Percentiles rank a stretch among this genome's conserved stretches.
Evolutionary conservation across 768 basidiomycete species (phyloP).

Genomic region (Daedaleopsis sinensis): DNA sequence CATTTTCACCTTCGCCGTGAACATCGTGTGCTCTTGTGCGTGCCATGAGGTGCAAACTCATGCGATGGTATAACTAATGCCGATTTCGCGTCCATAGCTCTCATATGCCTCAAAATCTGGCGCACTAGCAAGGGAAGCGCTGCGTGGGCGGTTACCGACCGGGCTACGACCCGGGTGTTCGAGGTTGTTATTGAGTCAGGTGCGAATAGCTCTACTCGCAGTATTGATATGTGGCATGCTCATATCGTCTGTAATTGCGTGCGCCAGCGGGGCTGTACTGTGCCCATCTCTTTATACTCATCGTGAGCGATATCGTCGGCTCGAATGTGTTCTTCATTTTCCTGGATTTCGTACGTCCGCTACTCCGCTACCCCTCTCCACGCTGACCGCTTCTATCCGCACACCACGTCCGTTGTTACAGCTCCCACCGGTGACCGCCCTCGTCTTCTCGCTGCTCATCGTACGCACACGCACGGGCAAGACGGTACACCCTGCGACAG

Average conservation of each 20-base stretch:
- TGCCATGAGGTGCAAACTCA: not conserved
- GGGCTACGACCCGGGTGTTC: not conserved
- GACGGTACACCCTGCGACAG: not conserved
- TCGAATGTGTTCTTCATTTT: slow-evolving; percentile 12
- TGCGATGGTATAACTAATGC: not conserved
- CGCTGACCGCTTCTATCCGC: too few relatives aligned
- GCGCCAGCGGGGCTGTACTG: slow-evolving; percentile 4
- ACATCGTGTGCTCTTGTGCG: slow-evolving; percentile 4
- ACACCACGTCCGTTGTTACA: not conserved
- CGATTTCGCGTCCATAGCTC: not conserved
- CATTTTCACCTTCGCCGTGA: slow-evolving; percentile 6
- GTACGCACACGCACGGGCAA: not conserved
- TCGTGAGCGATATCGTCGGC: slow-evolving; percentile 3
- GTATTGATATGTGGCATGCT: too few relatives aligned
- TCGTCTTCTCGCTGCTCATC: slow-evolving; percentile 9
- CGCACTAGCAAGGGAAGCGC: not conserved
- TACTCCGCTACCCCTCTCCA: too few relatives aligned
- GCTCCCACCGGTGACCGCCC: slow-evolving; percentile 3
- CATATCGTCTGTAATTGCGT: not conserved
- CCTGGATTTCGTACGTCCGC: slow-evolving; percentile 3
- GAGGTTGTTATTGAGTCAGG: slow-evolving; percentile 11
- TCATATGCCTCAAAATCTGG: slow-evolving; percentile 9
- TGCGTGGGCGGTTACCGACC: not conserved
- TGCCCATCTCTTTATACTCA: not conserved
- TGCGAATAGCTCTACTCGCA: not conserved